Conservation (phyloP, 352 stramenopile species). For the Phytophthora podocarpi region DNA sequence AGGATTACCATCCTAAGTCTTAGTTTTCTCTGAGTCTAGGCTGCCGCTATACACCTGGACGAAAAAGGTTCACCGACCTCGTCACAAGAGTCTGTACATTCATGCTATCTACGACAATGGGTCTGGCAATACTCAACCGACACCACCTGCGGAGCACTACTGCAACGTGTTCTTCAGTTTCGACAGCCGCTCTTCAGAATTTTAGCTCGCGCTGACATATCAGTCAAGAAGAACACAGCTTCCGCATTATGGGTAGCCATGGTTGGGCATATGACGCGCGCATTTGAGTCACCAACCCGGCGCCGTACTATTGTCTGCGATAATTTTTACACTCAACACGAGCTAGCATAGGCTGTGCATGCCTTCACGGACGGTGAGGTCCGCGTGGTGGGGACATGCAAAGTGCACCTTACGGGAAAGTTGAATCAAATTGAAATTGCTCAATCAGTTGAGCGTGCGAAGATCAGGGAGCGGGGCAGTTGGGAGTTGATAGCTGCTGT, state of each 20-base stretch:
- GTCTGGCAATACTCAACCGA: conserved; percentile 2
- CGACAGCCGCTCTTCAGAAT: no score
- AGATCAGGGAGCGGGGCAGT: not conserved
- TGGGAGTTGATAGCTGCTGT: conserved; percentile 4
- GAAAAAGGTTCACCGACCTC: no score
- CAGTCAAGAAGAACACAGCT: not conserved
- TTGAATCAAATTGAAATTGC: not conserved
- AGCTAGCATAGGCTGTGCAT: not conserved
- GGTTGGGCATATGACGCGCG: not conserved
- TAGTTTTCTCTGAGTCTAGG: no score
- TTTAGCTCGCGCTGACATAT: not conserved
- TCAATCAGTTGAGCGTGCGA: no score
- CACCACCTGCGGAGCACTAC: not conserved
- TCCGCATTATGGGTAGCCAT: conserved; percentile 1
- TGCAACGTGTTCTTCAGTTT: not conserved
- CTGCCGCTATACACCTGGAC: no score
- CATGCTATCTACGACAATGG: conserved; percentile 6
- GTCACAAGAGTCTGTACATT: no score
- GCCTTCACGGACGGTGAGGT: conserved; percentile 11
- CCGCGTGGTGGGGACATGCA: not conserved
- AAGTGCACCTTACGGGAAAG: not conserved
- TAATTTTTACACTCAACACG: conserved; percentile 12
- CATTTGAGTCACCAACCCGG: not conserved
- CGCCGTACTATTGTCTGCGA: conserved; percentile 3
- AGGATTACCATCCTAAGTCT: no score